phyloP scores from a whole-genome alignment of 345 rosid species.

The Cardamine occulta region DNA sequence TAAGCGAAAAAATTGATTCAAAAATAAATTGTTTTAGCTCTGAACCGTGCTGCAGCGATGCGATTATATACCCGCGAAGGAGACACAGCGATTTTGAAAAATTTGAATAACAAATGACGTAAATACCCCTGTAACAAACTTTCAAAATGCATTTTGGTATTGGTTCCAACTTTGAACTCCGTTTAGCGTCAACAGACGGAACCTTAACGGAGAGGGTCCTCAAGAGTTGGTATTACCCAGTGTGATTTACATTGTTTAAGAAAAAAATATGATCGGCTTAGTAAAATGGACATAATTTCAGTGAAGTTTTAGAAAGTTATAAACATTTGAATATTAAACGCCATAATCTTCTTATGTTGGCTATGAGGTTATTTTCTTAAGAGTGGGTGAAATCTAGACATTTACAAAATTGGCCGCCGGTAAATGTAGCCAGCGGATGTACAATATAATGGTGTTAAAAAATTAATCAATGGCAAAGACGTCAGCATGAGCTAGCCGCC shows the following conservation, averaged over 20 bases:
- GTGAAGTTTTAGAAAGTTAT: not conserved
- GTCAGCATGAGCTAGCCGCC: slow-evolving; percentile 25
- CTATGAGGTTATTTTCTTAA: slow-evolving; percentile 19
- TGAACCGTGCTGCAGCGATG: slow-evolving; percentile 12
- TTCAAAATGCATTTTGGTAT: not conserved
- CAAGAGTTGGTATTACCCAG: not conserved
- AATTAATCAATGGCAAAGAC: slow-evolving; percentile 32
- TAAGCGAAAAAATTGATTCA: slow-evolving; percentile 1
- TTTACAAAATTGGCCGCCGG: slow-evolving; percentile 40
- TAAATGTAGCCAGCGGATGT: slow-evolving; percentile 17
- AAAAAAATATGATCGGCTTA: not conserved
- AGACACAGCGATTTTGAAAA: slow-evolving; percentile 36
- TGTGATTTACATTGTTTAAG: not conserved
- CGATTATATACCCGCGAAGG: slow-evolving; percentile 40
- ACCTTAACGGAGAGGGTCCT: slow-evolving; percentile 3
- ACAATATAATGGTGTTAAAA: slow-evolving; percentile 16
- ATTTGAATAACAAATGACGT: slow-evolving; percentile 9
- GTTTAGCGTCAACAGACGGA: not conserved
- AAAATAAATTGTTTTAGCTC: slow-evolving; percentile 25
- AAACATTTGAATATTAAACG: slow-evolving; percentile 4
- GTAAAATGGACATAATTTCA: not conserved
- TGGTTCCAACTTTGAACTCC: not conserved
- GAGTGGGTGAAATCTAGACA: slow-evolving; percentile 25
- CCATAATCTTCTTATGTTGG: not conserved
- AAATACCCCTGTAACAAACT: slow-evolving; percentile 43